A percentile compares a stretch with the other conserved stretches of the same genome.
phyloP scores from a whole-genome alignment of 345 rosid genomes.

The Firmiana major region DNA sequence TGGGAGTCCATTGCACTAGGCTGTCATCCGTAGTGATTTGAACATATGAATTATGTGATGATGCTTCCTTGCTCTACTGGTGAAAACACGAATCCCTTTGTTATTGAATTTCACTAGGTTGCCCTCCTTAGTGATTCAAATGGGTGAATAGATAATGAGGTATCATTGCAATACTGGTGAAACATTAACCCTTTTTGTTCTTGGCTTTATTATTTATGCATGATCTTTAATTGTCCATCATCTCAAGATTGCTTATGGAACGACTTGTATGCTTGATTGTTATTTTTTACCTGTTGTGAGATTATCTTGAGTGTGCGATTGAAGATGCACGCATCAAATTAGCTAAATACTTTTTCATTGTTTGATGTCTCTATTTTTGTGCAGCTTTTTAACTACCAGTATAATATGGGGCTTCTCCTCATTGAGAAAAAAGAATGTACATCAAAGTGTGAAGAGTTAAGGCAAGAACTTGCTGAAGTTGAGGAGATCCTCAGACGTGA shows the following conservation, averaged over 20 bases:
- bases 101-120: neutral
- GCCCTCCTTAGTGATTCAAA: neutral
- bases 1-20: neutral
- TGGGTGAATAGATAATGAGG: neutral
- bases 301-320: neutral
- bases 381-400: constrained; percentile 81
- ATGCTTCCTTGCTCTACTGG: neutral
- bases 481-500: constrained; percentile 75
- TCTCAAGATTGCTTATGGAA: neutral
- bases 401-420: constrained; percentile 84
- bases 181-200: neutral
- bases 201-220: neutral
- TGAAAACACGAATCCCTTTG: neutral
- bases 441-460: constrained; percentile 39
- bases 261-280: neutral
- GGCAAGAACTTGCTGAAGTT: constrained; percentile 55
- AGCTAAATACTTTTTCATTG: neutral
- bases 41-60: neutral
- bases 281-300: neutral
- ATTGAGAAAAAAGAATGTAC: constrained; percentile 81
- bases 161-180: neutral
- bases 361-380: neutral
- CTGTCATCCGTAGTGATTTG: neutral
- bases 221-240: neutral
- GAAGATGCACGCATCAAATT: neutral